Base-by-base conservation (phyloP, 495 filamentous ascomycete species). In the Podospora conica region DNA sequence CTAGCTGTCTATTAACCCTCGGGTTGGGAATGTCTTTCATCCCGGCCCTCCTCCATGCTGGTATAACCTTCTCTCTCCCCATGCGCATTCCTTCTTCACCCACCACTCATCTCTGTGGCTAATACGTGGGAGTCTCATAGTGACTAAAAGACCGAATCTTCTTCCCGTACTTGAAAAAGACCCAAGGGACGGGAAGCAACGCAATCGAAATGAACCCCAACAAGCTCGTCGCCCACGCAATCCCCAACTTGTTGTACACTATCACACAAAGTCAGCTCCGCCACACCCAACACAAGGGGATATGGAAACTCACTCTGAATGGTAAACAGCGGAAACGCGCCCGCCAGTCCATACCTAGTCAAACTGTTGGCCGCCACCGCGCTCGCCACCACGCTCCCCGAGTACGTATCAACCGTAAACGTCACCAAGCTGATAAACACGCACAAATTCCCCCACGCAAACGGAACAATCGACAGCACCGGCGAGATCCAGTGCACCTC, bases 301-400 rank as follows among this genome's bases (percentile, higher is more conserved):
- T 18, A 21, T n/a, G 20, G 15, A 22, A 2, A 77, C 81, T 74
- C 69, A 86, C 84, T 86, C 64, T 82, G 81, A 12, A 85, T 69
- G 3, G 84, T 84, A 65, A 89, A 88, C 0, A 92, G 79, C 7
- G 90, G 90, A 70, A 90, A 91, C 3, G 79, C 84, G 21, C 85
- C 85, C 1, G 83, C 87, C 21, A 89, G 66, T 0, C 75, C 70
- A 67, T 91, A 91, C 29, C 90, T 79, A 4, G 86, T 75, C 25
- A 92, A 73, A 10, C 86, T 85, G 64, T 90, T 89, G 1, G 87
- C 87, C 9, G 85, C 86, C 25, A 85, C 69, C 4, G 88, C 87
- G 40, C 81, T 84, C 0, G 88, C 88, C 2, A 86, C 82, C 29
- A 83, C 85, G 20, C 78, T 73, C 5, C 81, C 79, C 15, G 82